Conservation (phyloP, 2,329 filamentous ascomycete genomes). For the Clarireedia paspali region DNA sequence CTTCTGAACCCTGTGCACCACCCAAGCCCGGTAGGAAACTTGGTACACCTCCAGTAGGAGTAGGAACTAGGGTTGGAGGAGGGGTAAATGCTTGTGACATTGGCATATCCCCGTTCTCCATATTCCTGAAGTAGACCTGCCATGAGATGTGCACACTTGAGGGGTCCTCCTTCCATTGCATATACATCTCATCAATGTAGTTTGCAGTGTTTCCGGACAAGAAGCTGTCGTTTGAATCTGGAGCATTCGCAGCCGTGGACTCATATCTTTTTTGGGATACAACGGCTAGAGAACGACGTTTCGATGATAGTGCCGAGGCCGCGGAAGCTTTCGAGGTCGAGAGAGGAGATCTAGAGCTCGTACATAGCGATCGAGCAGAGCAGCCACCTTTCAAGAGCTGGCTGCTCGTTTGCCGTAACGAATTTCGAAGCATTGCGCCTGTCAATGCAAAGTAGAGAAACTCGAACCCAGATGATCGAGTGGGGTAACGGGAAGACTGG, state of each 20-base stretch:
- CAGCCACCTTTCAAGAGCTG: conserved; percentile 52
- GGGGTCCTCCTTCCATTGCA: conserved; percentile 93
- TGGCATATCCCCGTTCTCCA: conserved; percentile 97
- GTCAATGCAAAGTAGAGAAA: conserved; percentile 29
- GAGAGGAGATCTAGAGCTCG: conserved; percentile 35
- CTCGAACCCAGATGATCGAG: not conserved
- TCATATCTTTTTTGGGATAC: conserved; percentile 45
- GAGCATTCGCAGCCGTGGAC: conserved; percentile 46
- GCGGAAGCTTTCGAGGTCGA: conserved; percentile 30
- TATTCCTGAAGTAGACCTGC: conserved; percentile 99
- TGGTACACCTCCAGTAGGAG: conserved; percentile 70
- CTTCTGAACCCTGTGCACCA: conserved; percentile 64
- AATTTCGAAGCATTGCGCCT: conserved; percentile 64
- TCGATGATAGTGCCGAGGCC: conserved; percentile 36
- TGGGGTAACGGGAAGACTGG: not conserved
- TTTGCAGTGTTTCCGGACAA: conserved; percentile 94
- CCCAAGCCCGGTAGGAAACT: conserved; percentile 63
- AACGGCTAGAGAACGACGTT: conserved; percentile 39
- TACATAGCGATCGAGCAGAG: conserved; percentile 28
- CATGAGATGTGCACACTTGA: conserved; percentile 94
- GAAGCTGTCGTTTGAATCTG: conserved; percentile 91
- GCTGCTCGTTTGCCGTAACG: conserved; percentile 56
- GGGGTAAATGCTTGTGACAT: conserved; percentile 95
- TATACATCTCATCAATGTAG: conserved; percentile 99
- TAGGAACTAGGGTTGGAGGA: conserved; percentile 83